Base-by-base conservation (phyloP, 2,329 filamentous ascomycete species). In the Ceratocystis alfenasii region DNA sequence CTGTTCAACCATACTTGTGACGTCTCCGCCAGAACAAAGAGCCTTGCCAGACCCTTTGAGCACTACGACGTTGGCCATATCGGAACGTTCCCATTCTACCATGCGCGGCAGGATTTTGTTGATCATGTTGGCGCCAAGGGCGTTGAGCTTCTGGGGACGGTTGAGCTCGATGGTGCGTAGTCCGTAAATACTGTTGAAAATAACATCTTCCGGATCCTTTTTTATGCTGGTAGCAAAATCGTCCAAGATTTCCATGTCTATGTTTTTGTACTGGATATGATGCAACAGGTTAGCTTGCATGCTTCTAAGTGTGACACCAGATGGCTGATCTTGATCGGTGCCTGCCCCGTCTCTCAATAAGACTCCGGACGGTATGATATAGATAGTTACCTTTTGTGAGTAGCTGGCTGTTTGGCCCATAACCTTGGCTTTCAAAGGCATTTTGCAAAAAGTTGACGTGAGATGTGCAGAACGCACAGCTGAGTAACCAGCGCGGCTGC, bases 131-230 rank as follows among this genome's bases (percentile, higher is more conserved):
- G 82, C 89, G 75, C 95, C 92, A 70, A 99, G 84, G 30, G 93
- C 88, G 77, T 99, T 97, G 74, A 91, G 83, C 79, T 96, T 96
- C 73, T 83, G 81, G 5, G 93, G 94, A 67, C 94, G 87, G 79
- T 99, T 99, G 71, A 99, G 88, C 78, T 96, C 88, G 73, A 99
- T 87, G 71, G 88, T 91, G 69, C 94, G 89, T 63, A 97, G 83
- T 69, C 94, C 94, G 76, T 94, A 96, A 71, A 88, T 82, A 73
- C 85, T 90, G 76, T 85, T 86, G 81, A 99, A 99, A 68, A 96
- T 80, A 70, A 99, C 94, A 83, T 99, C 94, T 74, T 95, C 87
- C 69, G 87, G 80, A 64, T 91, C 33, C 36, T 63, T 46, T 63
- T 46, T 5, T 22, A 22, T n/a, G 45, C 20, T 17, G 8, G 22